A percentile compares a stretch with the other conserved stretches of the same genome.
phyloP scores from a whole-genome alignment of 768 basidiomycete genomes.

The Hericium erinaceus region DNA sequence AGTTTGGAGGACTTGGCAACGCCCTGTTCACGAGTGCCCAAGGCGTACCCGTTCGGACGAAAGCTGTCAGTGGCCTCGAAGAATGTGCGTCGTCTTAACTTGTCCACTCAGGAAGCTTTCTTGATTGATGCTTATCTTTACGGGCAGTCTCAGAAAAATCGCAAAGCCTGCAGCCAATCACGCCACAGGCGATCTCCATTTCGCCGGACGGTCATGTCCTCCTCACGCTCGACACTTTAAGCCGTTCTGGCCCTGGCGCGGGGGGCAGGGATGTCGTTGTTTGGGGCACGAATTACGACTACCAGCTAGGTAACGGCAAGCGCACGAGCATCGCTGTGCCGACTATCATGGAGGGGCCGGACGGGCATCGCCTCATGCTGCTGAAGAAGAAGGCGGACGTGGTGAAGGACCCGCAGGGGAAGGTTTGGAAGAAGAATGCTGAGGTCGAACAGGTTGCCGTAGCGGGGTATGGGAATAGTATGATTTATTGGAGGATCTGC shows the following conservation, averaged over 20 bases:
- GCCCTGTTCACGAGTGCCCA: conserved; percentile 61
- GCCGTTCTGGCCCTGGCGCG: conserved; percentile 37
- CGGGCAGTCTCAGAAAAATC: conserved; percentile 56
- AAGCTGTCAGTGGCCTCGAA: conserved; percentile 71
- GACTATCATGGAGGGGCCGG: conserved; percentile 36
- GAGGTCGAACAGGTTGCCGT: conserved; percentile 56
- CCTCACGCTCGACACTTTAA: conserved; percentile 56
- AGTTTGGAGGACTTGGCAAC: conserved; percentile 72
- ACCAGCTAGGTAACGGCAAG: conserved; percentile 70
- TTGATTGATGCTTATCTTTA: not conserved
- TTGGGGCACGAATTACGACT: conserved; percentile 69
- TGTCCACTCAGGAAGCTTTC: not conserved
- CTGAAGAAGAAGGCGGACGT: conserved; percentile 36
- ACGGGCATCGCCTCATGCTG: conserved; percentile 55
- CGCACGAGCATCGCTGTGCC: conserved; percentile 51
- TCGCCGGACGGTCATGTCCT: conserved; percentile 73
- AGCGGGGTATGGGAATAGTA: conserved; percentile 53
- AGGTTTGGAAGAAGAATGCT: conserved; percentile 48
- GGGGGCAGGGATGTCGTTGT: conserved; percentile 55
- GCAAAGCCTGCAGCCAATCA: conserved; percentile 52
- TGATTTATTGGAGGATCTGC: conserved; percentile 62
- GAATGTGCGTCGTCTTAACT: conserved; percentile 56
- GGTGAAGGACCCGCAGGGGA: conserved; percentile 52
- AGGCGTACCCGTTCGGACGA: conserved; percentile 60
- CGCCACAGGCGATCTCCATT: conserved; percentile 52